Conservation (phyloP, 1,284 basidiomycete species). For the Microbotryum saponariae region DNA sequence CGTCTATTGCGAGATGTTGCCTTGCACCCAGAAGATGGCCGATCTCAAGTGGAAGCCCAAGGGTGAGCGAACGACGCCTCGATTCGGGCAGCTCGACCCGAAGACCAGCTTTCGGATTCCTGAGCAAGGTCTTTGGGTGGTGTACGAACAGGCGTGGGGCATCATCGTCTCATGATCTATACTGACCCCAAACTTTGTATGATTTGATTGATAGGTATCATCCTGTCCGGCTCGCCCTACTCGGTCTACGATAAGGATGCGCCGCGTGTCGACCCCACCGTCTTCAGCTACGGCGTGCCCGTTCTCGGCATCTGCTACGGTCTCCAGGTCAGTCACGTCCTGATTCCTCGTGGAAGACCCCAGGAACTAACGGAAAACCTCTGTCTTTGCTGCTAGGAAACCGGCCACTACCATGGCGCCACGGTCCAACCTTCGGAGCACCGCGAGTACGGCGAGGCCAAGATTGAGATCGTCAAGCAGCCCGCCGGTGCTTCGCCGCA, state of each 20-base stretch:
- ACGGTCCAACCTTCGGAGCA: constrained; percentile 82
- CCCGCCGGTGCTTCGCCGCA: constrained; percentile 49
- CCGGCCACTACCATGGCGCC: constrained; percentile 82
- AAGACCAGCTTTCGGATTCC: neutral
- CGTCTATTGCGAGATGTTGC: constrained; percentile 96
- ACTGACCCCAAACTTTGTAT: neutral
- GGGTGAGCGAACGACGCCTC: constrained; percentile 49
- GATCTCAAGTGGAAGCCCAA: constrained; percentile 92
- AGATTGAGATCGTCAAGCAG: constrained; percentile 65
- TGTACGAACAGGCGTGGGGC: neutral
- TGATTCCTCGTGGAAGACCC: too few species aligned
- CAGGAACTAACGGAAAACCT: neutral
- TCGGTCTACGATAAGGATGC: constrained; percentile 92
- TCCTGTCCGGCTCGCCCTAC: constrained; percentile 96
- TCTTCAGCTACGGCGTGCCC: constrained; percentile 80
- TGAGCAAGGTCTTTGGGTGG: neutral
- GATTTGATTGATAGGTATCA: constrained; percentile 61
- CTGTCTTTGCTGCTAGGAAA: constrained; percentile 55
- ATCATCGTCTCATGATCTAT: neutral
- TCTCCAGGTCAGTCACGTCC: constrained; percentile 58
- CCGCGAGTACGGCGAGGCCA: constrained; percentile 90
- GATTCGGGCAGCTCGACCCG: neutral
- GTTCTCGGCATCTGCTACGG: constrained; percentile 98
- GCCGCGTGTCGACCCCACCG: constrained; percentile 88
- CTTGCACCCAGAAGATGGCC: constrained; percentile 86